Base-by-base conservation (phyloP, 257 asterid species). In the Cynanchum wilfordii region DNA sequence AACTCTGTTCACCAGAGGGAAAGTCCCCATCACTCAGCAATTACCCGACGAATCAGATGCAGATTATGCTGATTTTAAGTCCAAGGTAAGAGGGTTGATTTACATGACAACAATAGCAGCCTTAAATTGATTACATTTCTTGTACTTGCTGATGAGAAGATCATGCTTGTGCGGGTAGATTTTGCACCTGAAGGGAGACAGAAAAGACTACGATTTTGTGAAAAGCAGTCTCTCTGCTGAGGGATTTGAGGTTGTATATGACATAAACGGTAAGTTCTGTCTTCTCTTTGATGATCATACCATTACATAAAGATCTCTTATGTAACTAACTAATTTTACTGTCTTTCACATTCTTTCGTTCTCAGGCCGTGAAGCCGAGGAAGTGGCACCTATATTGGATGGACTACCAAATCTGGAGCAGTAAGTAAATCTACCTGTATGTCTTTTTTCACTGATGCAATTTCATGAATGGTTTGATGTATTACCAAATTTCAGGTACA, bases 1-100 rank as follows among this genome's bases (percentile, higher is more conserved):
- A 52, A 90, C 97, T n/a, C 86, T 94, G 36, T 95, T 95, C 84
- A 95, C 99, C 20, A 82, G 99, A 86, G 99, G 99, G 77, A 94
- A 94, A 84, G 95, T 98, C 10, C 98, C 98, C 42, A 90, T 94
- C 64, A 84, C 97, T 68, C 95, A 85, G 75, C 96, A 91, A 69
- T 84, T 95, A 84, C 98, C 99, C 1, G 96, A 91, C 60, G 99
- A 95, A 87, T 74, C 96, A 16, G 97, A 92, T 27, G 17, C 81
- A 4, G 99, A 95, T 2, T 92, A 82, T 80, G 76, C 88, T 27
- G 96, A 90, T 67, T 95, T 90, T 78, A 70, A 90, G 62, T 89
- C 98, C 68, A 84, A 92, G 89, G 99, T 95, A 62, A 52, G 19
- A 60, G 45, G 19, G 57, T 56, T 64, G 19, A 57, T 56, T 64